phyloP scores from a whole-genome alignment of 2,329 filamentous ascomycete genomes.

The Dactylella cylindrospora region DNA sequence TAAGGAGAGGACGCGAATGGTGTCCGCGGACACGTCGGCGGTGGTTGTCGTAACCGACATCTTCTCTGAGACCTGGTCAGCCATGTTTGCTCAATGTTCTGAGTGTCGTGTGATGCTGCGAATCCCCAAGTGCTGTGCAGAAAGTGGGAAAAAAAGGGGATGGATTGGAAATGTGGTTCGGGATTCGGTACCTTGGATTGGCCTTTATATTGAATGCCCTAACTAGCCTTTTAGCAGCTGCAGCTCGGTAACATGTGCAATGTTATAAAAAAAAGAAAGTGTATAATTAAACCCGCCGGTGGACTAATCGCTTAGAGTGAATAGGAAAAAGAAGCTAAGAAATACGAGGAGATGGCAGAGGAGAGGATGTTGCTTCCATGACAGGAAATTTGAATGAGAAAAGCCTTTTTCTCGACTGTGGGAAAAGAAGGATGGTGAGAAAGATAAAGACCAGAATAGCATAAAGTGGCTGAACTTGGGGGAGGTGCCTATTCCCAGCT shows the following conservation, averaged over 20 bases:
- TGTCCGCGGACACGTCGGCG: constrained; percentile 17
- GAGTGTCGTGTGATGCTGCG: background rate
- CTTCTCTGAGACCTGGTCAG: constrained; percentile 27
- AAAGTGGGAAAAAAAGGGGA: background rate
- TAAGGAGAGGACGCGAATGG: constrained; percentile 77
- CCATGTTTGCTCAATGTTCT: constrained; percentile 4
- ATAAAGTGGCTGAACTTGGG: background rate
- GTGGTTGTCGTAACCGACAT: constrained; percentile 7
- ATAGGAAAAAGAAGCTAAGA: constrained; percentile 9
- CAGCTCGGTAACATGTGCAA: constrained; percentile 36
- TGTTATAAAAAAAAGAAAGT: background rate
- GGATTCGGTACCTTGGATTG: constrained; percentile 3
- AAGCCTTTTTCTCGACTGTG: background rate
- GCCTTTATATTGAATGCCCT: constrained; percentile 32
- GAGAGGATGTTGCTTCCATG: constrained; percentile 17
- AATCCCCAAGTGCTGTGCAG: background rate
- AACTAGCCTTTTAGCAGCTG: constrained; percentile 7
- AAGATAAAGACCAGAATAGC: background rate
- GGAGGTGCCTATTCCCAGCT: constrained; percentile 22
- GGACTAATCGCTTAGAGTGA: constrained; percentile 5
- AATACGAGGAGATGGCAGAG: constrained; percentile 5
- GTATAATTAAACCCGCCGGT: constrained; percentile 13
- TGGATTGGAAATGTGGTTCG: constrained; percentile 5
- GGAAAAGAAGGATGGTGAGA: background rate
- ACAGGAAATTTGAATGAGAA: constrained; percentile 40